Evolutionary conservation across 176 grass and related monocot species (phyloP).

Genomic region (Musa acuminata): DNA sequence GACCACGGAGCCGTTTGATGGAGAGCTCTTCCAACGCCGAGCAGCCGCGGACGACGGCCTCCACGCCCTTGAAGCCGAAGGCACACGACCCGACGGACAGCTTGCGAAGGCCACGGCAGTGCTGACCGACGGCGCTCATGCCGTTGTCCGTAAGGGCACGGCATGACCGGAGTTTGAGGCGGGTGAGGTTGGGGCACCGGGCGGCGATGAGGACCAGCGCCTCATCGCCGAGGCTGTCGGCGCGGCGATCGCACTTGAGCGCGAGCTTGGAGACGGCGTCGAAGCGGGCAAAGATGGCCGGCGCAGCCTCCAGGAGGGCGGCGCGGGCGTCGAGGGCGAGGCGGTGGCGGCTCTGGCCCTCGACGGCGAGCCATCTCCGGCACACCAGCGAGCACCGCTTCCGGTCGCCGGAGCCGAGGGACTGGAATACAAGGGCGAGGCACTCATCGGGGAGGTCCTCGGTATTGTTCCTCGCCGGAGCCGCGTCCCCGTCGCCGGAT

Average conservation of each 20-base stretch:
- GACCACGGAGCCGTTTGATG: constrained; percentile 9
- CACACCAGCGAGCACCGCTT: constrained; percentile 5
- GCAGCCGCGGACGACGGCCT: not conserved
- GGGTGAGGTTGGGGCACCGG: constrained; percentile 1
- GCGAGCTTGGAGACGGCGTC: constrained; percentile 12
- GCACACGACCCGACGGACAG: not conserved
- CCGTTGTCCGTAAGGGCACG: not conserved
- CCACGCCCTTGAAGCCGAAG: constrained; percentile 5
- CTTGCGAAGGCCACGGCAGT: not conserved
- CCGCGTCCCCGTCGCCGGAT: not conserved
- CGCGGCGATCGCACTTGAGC: constrained; percentile 7
- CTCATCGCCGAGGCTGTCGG: constrained; percentile 10
- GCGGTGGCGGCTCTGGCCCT: not conserved
- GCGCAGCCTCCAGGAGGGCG: not conserved
- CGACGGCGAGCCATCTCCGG: not conserved
- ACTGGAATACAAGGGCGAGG: constrained; percentile 1
- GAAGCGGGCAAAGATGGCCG: not conserved
- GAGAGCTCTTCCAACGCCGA: constrained; percentile 1
- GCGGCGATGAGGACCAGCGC: not conserved
- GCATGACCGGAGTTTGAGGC: constrained; percentile 3
- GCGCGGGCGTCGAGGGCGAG: not conserved
- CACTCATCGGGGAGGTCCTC: not conserved
- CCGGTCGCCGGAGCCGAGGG: constrained; percentile 3
- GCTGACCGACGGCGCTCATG: not conserved
- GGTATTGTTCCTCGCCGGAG: not conserved